phyloP scores from a whole-genome alignment of 2,329 filamentous ascomycete species.

The Neopestalotiopsis sp. region DNA sequence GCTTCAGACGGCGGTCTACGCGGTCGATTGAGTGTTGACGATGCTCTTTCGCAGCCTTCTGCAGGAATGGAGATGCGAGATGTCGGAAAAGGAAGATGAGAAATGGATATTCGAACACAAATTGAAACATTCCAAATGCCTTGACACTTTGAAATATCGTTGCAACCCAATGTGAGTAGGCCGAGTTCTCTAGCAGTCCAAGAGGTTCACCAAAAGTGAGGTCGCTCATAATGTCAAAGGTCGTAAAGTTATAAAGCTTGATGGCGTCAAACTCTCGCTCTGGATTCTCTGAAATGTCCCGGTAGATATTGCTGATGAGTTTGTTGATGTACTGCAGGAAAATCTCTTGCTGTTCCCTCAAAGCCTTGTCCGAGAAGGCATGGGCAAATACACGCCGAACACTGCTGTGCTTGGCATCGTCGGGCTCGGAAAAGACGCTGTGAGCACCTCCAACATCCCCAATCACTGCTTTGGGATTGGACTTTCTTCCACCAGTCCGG shows the following conservation, averaged over 20 bases:
- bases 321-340: constrained; percentile 27
- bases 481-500: too few species aligned
- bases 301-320: constrained; percentile 16
- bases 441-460: too few species aligned
- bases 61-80: constrained; percentile 7
- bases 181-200: constrained; percentile 17
- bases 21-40: too few species aligned
- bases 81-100: neutral
- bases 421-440: too few species aligned
- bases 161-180: constrained; percentile 24
- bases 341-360: constrained; percentile 27
- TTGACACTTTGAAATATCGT: constrained; percentile 21
- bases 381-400: constrained; percentile 22
- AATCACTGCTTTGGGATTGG: too few species aligned
- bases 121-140: neutral
- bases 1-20: too few species aligned
- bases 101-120: neutral
- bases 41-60: neutral
- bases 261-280: neutral
- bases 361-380: constrained; percentile 25
- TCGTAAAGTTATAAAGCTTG: constrained; percentile 25
- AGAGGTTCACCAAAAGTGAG: constrained; percentile 27
- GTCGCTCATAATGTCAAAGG: constrained; percentile 30
- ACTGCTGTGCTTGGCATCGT: constrained; percentile 25
- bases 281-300: constrained; percentile 18